These are phyloP conservation scores for Apiotrichum siamense DNA, from an alignment of 1,284 basidiomycete genomes.

Conservation along the genomic window DNA sequence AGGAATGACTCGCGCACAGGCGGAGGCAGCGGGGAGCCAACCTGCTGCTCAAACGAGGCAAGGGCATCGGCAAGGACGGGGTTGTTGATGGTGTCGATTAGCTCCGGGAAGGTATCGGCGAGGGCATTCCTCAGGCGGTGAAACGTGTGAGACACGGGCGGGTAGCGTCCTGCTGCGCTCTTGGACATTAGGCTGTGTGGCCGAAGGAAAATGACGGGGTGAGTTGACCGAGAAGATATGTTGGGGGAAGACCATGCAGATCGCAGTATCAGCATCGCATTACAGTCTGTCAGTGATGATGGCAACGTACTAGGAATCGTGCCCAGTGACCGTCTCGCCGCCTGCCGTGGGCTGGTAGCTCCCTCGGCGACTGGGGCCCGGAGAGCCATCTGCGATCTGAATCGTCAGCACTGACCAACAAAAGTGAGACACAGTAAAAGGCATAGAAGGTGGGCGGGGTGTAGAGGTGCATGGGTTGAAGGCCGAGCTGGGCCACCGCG, in stretches of 20 bases:
- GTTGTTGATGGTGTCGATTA: conserved; percentile 83
- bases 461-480: no score
- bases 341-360: neutral
- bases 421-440: no score
- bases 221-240: no score
- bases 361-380: conserved; percentile 1
- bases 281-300: no score
- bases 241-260: neutral
- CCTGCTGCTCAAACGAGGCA: conserved; percentile 67
- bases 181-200: neutral
- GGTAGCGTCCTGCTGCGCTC: conserved; percentile 49
- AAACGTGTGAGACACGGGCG: conserved; percentile 71
- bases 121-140: conserved; percentile 69
- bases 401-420: neutral
- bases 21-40: conserved; percentile 70
- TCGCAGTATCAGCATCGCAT: no score
- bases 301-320: no score
- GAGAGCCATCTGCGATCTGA: neutral
- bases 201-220: neutral
- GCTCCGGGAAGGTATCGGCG: conserved; percentile 73
- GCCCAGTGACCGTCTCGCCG: no score
- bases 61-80: conserved; percentile 71
- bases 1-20: conserved; percentile 78
- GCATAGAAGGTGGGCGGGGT: no score
- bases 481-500: no score